phyloP scores from a whole-genome alignment of 768 basidiomycete species.

The Chalciporus chontae region DNA sequence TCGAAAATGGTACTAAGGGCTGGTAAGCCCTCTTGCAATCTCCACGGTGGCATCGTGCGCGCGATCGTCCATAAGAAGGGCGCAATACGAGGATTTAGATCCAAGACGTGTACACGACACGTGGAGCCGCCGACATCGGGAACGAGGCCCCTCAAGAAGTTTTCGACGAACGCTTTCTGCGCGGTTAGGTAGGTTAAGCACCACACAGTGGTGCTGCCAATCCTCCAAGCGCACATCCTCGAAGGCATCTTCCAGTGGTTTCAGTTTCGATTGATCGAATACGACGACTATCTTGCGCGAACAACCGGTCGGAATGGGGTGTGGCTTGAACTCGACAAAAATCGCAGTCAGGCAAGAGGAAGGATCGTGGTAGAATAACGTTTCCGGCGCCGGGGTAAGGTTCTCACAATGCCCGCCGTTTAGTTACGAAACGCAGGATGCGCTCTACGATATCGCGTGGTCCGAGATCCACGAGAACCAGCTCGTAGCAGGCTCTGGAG shows the following conservation, averaged over 20 bases:
- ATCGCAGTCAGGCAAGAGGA: slow-evolving; percentile 44
- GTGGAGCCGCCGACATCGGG: slow-evolving; percentile 9
- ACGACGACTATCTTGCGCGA: slow-evolving; percentile 46
- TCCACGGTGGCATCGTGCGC: slow-evolving; percentile 28
- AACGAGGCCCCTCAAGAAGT: slow-evolving; percentile 16
- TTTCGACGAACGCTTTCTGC: slow-evolving; percentile 31
- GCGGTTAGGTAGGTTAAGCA: slow-evolving; percentile 31
- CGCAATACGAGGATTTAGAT: slow-evolving; percentile 28
- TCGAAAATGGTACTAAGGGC: slow-evolving; percentile 30
- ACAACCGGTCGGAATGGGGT: slow-evolving; percentile 32
- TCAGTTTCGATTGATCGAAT: slow-evolving; percentile 51
- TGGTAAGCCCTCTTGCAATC: slow-evolving; percentile 24
- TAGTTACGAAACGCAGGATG: slow-evolving; percentile 89
- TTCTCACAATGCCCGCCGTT: slow-evolving; percentile 22
- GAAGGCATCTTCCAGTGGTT: slow-evolving; percentile 40
- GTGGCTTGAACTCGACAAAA: slow-evolving; percentile 41
- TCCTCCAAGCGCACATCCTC: slow-evolving; percentile 50
- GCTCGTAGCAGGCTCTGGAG: slow-evolving; percentile 82
- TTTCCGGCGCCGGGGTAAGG: slow-evolving; percentile 34
- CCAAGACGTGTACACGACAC: slow-evolving; percentile 28
- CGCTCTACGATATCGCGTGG: slow-evolving; percentile 90
- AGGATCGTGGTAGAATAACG: slow-evolving; percentile 58
- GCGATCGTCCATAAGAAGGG: slow-evolving; percentile 26
- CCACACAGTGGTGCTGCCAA: slow-evolving; percentile 43
- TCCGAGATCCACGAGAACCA: slow-evolving; percentile 95